Evolutionary conservation across 495 filamentous ascomycete genomes (phyloP).

Genomic region (Hypoxylon subgilvum): DNA sequence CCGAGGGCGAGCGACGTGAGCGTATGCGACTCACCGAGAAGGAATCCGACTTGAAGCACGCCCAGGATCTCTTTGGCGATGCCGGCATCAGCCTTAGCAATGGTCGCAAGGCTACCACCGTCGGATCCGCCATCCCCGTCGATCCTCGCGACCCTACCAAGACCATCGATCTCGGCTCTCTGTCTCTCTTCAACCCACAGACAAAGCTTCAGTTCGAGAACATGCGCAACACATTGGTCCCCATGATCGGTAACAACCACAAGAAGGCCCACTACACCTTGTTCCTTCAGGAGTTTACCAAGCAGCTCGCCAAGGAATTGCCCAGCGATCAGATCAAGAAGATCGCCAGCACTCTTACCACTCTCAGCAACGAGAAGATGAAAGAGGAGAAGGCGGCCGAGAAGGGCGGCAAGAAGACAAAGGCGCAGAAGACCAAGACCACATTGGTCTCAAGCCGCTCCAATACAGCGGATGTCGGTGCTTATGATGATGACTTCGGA

Average conservation of each 20-base stretch:
- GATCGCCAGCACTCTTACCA: conserved; percentile 80
- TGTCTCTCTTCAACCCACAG: conserved; percentile 86
- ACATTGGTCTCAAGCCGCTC: conserved; percentile 75
- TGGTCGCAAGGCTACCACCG: conserved; percentile 62
- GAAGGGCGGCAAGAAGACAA: conserved; percentile 94
- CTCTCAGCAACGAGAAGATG: conserved; percentile 95
- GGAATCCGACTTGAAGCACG: conserved; percentile 88
- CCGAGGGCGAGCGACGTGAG: conserved; percentile 71
- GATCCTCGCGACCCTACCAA: conserved; percentile 75
- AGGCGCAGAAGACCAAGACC: conserved; percentile 92
- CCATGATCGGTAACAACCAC: conserved; percentile 71
- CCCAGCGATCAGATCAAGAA: conserved; percentile 94
- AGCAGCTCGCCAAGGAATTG: conserved; percentile 85
- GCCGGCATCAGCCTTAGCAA: conserved; percentile 69
- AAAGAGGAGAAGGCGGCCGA: conserved; percentile 96
- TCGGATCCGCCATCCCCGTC: conserved; percentile 67
- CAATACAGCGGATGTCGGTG: conserved; percentile 68
- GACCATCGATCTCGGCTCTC: conserved; percentile 75
- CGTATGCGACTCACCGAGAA: conserved; percentile 78
- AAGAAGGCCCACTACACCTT: conserved; percentile 90
- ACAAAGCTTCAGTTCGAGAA: conserved; percentile 83
- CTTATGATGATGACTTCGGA: conserved; percentile 80
- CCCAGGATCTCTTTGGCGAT: conserved; percentile 85
- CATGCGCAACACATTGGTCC: conserved; percentile 74
- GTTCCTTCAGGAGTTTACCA: conserved; percentile 89